Percentiles rank a stretch among this genome's conserved stretches.
phyloP scores from a whole-genome alignment of 2,329 filamentous ascomycete genomes.

The Ceratocystis cacaofunesta region DNA sequence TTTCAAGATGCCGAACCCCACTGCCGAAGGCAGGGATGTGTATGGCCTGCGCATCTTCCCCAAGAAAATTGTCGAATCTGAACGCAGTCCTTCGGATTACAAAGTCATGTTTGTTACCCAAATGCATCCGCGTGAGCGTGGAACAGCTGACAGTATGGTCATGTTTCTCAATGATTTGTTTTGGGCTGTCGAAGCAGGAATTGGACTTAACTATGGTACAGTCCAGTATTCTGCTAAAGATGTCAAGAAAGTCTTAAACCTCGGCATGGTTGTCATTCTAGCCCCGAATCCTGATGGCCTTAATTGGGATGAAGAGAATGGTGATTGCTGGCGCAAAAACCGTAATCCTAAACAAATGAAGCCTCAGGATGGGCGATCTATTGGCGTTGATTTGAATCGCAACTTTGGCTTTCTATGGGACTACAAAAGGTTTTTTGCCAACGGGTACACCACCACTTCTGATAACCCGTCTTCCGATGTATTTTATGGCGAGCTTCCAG shows the following conservation, averaged over 20 bases:
- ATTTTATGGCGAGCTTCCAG: constrained; percentile 36
- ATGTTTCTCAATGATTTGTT: constrained; percentile 45
- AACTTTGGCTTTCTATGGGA: constrained; percentile 47
- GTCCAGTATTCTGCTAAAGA: constrained; percentile 37
- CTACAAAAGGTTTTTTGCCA: constrained; percentile 30
- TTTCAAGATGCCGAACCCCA: constrained; percentile 30
- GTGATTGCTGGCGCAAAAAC: constrained; percentile 42
- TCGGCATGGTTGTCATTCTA: constrained; percentile 39
- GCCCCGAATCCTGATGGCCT: constrained; percentile 41
- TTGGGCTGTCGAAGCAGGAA: constrained; percentile 33
- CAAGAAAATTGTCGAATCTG: constrained; percentile 8
- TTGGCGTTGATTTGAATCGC: constrained; percentile 36
- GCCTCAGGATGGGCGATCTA: constrained; percentile 19
- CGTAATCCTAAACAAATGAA: constrained; percentile 27
- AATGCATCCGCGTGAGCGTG: constrained; percentile 44
- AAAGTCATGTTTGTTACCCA: constrained; percentile 38
- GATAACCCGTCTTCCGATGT: constrained; percentile 30
- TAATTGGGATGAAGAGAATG: constrained; percentile 34
- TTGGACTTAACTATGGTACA: constrained; percentile 37
- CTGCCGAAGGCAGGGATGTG: constrained; percentile 29
- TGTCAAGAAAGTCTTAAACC: constrained; percentile 35
- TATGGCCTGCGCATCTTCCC: constrained; percentile 24
- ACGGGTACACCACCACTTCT: constrained; percentile 27
- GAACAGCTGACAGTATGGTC: constrained; percentile 39
- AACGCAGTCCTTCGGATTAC: constrained; percentile 22